Conservation (phyloP, 2,329 filamentous ascomycete genomes). For the Thelonectria discophora region DNA sequence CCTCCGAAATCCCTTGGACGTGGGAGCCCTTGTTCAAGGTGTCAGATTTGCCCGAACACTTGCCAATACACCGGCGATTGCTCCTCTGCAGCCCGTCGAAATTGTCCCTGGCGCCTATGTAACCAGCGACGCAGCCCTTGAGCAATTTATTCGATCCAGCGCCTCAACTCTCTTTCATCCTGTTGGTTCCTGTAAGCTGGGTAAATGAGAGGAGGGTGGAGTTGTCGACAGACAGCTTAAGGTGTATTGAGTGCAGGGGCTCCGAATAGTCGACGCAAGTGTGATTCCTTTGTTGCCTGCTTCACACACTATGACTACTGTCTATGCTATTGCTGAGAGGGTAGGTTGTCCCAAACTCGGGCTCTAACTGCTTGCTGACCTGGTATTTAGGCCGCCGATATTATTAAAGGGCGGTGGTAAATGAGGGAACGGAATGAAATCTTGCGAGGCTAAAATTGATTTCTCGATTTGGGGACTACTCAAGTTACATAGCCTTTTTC, state of each 20-base stretch:
- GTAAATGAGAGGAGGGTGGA: slow-evolving; percentile 53
- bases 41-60: slow-evolving; percentile 6
- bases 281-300: slow-evolving; percentile 39
- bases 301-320: slow-evolving; percentile 40
- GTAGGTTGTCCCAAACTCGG: neutral
- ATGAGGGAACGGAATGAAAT: no score
- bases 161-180: slow-evolving; percentile 32
- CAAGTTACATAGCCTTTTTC: no score
- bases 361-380: no score
- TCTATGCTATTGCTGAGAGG: slow-evolving; percentile 43
- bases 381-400: no score
- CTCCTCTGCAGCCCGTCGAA: neutral
- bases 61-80: neutral
- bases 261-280: slow-evolving; percentile 50
- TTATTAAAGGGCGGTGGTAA: no score
- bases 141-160: slow-evolving; percentile 24
- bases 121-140: slow-evolving; percentile 27
- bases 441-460: neutral
- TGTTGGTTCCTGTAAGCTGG: slow-evolving; percentile 45
- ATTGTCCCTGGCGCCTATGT: neutral
- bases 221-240: slow-evolving; percentile 38
- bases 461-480: no score
- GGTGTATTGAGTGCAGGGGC: slow-evolving; percentile 35
- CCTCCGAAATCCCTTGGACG: slow-evolving; percentile 12
- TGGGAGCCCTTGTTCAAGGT: neutral